phyloP scores from a whole-genome alignment of 1,284 basidiomycete species.

The Sanguinoderma infundibulare region DNA sequence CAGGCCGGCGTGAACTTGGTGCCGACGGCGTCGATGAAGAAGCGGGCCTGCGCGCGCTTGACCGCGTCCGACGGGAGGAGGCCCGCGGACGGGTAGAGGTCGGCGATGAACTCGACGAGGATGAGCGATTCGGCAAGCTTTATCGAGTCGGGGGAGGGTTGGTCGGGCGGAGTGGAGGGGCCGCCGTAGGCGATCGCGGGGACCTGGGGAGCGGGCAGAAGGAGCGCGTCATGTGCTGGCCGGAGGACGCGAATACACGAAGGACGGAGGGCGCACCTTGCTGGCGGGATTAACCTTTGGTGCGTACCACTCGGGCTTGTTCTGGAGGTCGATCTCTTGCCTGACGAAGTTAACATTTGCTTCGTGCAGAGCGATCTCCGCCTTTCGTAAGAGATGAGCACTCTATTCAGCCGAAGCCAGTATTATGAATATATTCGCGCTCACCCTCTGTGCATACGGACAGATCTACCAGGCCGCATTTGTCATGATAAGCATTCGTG shows the following conservation, averaged over 20 bases:
- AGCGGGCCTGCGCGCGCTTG: constrained; percentile 56
- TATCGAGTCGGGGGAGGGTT: constrained; percentile 57
- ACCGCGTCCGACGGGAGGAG: constrained; percentile 59
- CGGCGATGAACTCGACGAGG: constrained; percentile 64
- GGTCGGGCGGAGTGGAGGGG: constrained; percentile 51
- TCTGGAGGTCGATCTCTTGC: constrained; percentile 32
- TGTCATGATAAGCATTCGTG: too few species aligned
- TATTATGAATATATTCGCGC: neutral
- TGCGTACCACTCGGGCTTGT: constrained; percentile 45
- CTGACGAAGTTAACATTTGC: constrained; percentile 28
- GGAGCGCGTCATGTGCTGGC: neutral
- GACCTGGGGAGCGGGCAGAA: constrained; percentile 33
- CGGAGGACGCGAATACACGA: neutral
- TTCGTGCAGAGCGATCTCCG: constrained; percentile 24
- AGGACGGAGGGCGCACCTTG: constrained; percentile 34
- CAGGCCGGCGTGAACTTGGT: constrained; percentile 46
- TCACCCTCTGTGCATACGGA: neutral
- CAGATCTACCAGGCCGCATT: neutral
- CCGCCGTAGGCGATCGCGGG: constrained; percentile 64
- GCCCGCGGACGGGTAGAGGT: constrained; percentile 48
- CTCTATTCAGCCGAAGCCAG: too few species aligned
- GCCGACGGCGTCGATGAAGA: constrained; percentile 59
- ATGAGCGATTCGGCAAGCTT: constrained; percentile 67
- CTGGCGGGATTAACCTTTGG: constrained; percentile 44
- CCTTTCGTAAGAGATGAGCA: neutral